A percentile compares a stretch with the other conserved stretches of the same genome.
Conservation (phyloP, 495 filamentous ascomycete genomes). For the Hypoxylon lienhwacheense region DNA sequence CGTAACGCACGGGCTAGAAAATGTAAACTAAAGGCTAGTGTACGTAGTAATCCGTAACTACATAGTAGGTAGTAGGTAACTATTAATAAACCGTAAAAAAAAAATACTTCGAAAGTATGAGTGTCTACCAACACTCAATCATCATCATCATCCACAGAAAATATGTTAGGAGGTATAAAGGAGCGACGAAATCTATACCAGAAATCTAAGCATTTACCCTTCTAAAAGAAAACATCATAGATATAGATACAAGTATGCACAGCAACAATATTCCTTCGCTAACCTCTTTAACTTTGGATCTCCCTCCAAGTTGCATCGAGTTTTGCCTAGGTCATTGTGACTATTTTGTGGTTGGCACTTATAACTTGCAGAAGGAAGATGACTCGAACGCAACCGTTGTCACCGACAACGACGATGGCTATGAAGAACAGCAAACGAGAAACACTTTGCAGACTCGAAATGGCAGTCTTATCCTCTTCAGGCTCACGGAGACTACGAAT, state of each 20-base stretch:
- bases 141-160: not conserved
- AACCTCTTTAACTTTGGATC: conserved; percentile 50
- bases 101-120: too few species aligned
- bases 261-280: conserved; percentile 37
- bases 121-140: too few species aligned
- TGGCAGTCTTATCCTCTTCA: conserved; percentile 71
- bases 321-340: conserved; percentile 68
- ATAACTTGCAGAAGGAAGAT: conserved; percentile 65
- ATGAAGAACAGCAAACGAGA: conserved; percentile 16
- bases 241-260: conserved; percentile 23
- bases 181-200: not conserved
- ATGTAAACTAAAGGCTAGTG: too few species aligned
- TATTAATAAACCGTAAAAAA: too few species aligned
- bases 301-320: conserved; percentile 82
- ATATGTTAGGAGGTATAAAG: not conserved
- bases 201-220: not conserved
- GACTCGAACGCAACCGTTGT: conserved; percentile 31
- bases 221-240: conserved; percentile 21
- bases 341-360: conserved; percentile 83
- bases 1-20: too few species aligned
- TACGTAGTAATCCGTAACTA: too few species aligned
- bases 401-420: conserved; percentile 30
- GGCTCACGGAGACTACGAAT: conserved; percentile 46
- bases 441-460: conserved; percentile 60
- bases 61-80: too few species aligned